Evolutionary conservation across 2,329 filamentous ascomycete genomes (phyloP), one percentile per base, ranked within the genome.

Genomic region (Xenoacremonium recifei): DNA sequence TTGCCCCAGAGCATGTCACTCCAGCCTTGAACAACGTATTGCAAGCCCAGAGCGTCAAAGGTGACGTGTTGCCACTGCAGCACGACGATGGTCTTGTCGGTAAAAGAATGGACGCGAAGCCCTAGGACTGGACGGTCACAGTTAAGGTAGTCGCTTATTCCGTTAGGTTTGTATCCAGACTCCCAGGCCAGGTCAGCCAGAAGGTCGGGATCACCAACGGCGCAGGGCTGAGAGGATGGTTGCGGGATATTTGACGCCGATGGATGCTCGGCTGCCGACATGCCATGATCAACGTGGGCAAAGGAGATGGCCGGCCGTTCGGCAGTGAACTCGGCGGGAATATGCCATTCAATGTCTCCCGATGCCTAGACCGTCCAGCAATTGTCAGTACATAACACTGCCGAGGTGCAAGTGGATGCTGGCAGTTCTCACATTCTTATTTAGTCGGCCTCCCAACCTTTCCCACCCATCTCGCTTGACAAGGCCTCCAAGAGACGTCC

Each of bases 31-130:
- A 72, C 41, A 5, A 75, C 49, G 1, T 55, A 61, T 11, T 56
- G 45, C 31, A 59, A 55, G 2, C 65, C 70, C 44, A 70, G 59
- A 2, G 62, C 66, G 48, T 75, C 72, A 33, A 64, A 60, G 0
- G 70, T 44, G 0, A 64, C 61, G 46, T 76, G 72, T 3, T 64
- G 58, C 58, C 62, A 72, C 29, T 60, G 55, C 1, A 74, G 31
- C 0, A 60, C 59, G 2, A 75, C 51, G 0, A 72, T 50, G 0
- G 72, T 76, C 3, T 60, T 59, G 43, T 75, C 64, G 3, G 49
- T 53, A 48, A 75, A 73, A 0, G 65, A 62, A 1, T 67, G 61
- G 21, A 75, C 55, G 37, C 69, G 67, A 3, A 75, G 54, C 3
- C 63, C 63, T 1, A 75, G 49, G 42, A 68, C 61, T 1, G 71